These are phyloP conservation scores for Rasamsonia emersonii DNA, from an alignment of 2,329 filamentous ascomycete genomes.

Conservation along the genomic window DNA sequence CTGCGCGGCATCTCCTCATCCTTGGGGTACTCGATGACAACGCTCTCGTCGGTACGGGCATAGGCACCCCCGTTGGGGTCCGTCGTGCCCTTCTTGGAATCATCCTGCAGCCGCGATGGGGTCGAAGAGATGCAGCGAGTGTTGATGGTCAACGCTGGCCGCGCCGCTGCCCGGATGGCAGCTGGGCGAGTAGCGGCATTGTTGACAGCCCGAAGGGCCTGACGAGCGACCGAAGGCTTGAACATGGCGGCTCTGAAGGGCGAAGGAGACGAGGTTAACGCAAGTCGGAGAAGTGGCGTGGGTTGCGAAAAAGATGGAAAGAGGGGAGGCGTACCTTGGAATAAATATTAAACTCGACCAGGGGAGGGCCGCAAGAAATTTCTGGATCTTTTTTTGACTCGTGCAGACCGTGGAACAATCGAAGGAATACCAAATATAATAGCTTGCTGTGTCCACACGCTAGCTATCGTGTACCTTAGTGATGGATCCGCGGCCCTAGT, in stretches of 20 bases:
- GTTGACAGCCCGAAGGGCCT: slow-evolving; percentile 17
- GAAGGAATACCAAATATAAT: slow-evolving; percentile 3
- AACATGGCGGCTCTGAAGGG: slow-evolving; percentile 17
- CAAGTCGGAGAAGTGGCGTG: background rate
- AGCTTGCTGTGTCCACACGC: slow-evolving; percentile 3
- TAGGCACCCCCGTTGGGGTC: slow-evolving; percentile 54
- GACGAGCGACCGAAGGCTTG: slow-evolving; percentile 18
- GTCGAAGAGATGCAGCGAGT: slow-evolving; percentile 25
- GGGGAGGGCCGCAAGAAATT: too few relatives aligned
- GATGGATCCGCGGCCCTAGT: too few relatives aligned
- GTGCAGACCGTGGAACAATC: background rate
- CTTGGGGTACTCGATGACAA: slow-evolving; percentile 70
- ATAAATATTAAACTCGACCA: too few relatives aligned
- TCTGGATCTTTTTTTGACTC: too few relatives aligned
- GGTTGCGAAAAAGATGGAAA: slow-evolving; percentile 1
- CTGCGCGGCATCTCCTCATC: slow-evolving; percentile 65
- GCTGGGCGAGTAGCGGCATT: slow-evolving; percentile 13
- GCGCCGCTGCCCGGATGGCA: slow-evolving; percentile 10
- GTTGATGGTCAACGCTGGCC: slow-evolving; percentile 9
- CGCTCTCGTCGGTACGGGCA: slow-evolving; percentile 70
- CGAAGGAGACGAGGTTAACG: background rate
- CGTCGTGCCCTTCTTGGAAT: slow-evolving; percentile 18
- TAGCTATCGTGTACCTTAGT: too few relatives aligned
- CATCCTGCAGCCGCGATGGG: slow-evolving; percentile 15
- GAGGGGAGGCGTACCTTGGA: too few relatives aligned